Base-by-base conservation (phyloP, 2,329 filamentous ascomycete species). In the Chaetomium strumarium region DNA sequence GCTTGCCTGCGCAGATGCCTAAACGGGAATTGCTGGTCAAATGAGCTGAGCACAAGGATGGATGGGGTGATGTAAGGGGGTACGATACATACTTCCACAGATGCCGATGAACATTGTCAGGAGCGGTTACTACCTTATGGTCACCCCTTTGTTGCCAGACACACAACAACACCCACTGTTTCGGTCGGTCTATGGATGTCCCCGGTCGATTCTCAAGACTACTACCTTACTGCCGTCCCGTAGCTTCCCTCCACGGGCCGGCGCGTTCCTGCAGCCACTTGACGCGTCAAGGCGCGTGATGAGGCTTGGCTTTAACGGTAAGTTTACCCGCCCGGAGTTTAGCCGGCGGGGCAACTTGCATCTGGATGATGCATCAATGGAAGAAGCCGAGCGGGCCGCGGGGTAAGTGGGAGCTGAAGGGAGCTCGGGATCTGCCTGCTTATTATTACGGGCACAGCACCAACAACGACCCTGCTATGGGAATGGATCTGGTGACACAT, bases 1-100 rank as follows among this genome's bases (percentile, higher is more conserved):
- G 85, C 74, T 96, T 97, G 64, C 93, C 93, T 45, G 92, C 85
- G 73, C 91, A 97, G 63, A 96, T 92, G 64, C 88, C 91, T 93
- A 64, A 38, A 38, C 30, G 20, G 30, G 31, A 12, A 14, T 58
- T 53, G 60, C 58, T 39, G 49, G 46, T 36, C 41, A 49, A 37
- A 48, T 29, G 20, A 33, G 44, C 33, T 12, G n/a, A 7, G 17
- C 2, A 53, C 14, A 37, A 38, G 36, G 5, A 42, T n/a, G 31
- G 33, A n/a, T 13, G 48, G 31, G 33, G 19, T 13, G 48, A 19
- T 30, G 46, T 45, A 36, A 53, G 57, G 58, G 53, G 48, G 44
- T 56, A 39, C 51, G 48, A 43, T 56, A 39, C 51, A 38, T 75
- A 86, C 85, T 83, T 65, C 85, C 85, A 63, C 86, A 90, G 55